Evolutionary conservation across 805 yeast species (phyloP).

Genomic region (Kurtzmaniella fragi): DNA sequence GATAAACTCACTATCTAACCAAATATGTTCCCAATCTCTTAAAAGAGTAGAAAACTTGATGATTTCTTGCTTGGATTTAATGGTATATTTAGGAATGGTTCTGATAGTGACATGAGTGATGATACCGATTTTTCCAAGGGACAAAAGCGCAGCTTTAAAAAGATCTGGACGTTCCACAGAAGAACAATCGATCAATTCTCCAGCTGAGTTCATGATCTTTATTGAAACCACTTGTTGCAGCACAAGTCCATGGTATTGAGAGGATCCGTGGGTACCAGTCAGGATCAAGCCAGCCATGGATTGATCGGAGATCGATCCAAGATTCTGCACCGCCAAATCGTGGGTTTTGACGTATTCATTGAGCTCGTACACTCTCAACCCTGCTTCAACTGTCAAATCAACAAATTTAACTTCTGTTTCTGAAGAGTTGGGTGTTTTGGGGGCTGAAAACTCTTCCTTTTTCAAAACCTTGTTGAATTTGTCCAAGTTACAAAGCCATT

Average conservation of each 20-base stretch:
- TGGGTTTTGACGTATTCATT: conserved; percentile 58
- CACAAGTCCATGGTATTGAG: conserved; percentile 87
- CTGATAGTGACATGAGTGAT: conserved; percentile 83
- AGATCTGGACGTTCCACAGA: conserved; percentile 56
- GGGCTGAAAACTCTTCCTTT: conserved; percentile 43
- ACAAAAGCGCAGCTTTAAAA: conserved; percentile 77
- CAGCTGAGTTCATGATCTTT: conserved; percentile 69
- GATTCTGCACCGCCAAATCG: conserved; percentile 78
- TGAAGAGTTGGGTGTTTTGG: conserved; percentile 13
- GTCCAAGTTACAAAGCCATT: conserved; percentile 87
- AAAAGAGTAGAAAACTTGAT: conserved; percentile 71
- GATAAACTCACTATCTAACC: conserved; percentile 88
- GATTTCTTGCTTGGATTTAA: conserved; percentile 77
- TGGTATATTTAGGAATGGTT: conserved; percentile 76
- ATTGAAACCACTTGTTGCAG: conserved; percentile 82
- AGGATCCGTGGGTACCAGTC: conserved; percentile 96
- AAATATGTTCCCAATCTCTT: conserved; percentile 67
- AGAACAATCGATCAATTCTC: conserved; percentile 65
- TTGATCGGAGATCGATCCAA: conserved; percentile 93
- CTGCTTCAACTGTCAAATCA: conserved; percentile 94
- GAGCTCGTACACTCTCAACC: conserved; percentile 71
- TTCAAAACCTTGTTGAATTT: conserved; percentile 54
- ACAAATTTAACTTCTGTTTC: conserved; percentile 53
- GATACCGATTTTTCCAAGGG: conserved; percentile 89
- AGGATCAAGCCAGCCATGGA: conserved; percentile 93